phyloP scores from a whole-genome alignment of 768 basidiomycete species.

The Boletus bicolor region DNA sequence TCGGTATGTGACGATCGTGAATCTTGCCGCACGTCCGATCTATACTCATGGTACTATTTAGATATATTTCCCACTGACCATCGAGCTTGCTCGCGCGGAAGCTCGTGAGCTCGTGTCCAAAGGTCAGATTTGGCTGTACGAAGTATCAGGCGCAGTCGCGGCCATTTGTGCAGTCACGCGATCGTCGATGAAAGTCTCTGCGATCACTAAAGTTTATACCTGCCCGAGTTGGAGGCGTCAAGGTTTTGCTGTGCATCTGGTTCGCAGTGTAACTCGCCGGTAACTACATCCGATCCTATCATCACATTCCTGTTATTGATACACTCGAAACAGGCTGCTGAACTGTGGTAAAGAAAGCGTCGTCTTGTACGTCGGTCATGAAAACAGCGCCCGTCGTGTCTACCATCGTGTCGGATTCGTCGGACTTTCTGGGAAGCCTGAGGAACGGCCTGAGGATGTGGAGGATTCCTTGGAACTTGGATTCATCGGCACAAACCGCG shows the following conservation, averaged over 20 bases:
- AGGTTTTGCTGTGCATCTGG: slow-evolving; percentile 52
- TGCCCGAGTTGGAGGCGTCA: slow-evolving; percentile 41
- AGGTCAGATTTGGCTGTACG: slow-evolving; percentile 53
- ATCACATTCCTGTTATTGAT: background rate
- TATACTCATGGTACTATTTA: slow-evolving; percentile 20
- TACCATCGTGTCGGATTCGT: slow-evolving; percentile 54
- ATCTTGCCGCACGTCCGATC: background rate
- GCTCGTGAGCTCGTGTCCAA: slow-evolving; percentile 46
- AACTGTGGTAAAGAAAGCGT: slow-evolving; percentile 45
- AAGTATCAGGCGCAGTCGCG: slow-evolving; percentile 39
- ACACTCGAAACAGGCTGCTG: slow-evolving; percentile 31
- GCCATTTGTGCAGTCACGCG: slow-evolving; percentile 58
- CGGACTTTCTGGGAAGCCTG: slow-evolving; percentile 37
- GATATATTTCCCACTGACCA: slow-evolving; percentile 44
- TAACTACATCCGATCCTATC: slow-evolving; percentile 23
- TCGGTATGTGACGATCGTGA: slow-evolving; percentile 38
- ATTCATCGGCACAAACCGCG: slow-evolving; percentile 43
- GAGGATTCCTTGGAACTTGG: slow-evolving; percentile 55
- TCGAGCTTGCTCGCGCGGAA: slow-evolving; percentile 40
- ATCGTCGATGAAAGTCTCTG: slow-evolving; percentile 45
- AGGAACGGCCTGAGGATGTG: slow-evolving; percentile 36
- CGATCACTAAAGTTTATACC: slow-evolving; percentile 60
- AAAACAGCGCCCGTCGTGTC: slow-evolving; percentile 48
- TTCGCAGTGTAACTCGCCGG: slow-evolving; percentile 44
- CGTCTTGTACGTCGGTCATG: slow-evolving; percentile 52